These are phyloP conservation scores for Colletotrichum shisoi DNA, from an alignment of 2,329 filamentous ascomycete species.

Conservation along the genomic window DNA sequence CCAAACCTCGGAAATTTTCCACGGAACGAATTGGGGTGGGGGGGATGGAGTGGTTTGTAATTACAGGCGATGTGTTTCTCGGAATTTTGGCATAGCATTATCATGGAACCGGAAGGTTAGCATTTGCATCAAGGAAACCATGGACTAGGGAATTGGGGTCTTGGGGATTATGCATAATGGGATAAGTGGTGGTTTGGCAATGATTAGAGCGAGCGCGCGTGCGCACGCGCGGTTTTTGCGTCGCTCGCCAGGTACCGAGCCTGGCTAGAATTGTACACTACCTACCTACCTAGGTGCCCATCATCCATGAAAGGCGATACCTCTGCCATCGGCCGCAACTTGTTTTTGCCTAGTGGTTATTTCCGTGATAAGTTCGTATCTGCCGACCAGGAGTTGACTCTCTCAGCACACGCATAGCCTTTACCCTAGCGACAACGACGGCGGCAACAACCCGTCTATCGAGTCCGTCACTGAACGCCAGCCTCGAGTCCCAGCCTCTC, in stretches of 20 bases:
- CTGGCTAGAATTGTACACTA: constrained; percentile 25
- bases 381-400: too few relatives aligned
- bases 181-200: neutral
- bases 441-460: neutral
- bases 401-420: too few relatives aligned
- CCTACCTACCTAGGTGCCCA: constrained; percentile 1
- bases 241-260: constrained; percentile 3
- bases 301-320: constrained; percentile 25
- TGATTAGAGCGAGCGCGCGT: neutral
- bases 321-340: neutral
- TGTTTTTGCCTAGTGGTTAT: neutral
- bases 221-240: neutral
- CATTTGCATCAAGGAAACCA: constrained; percentile 33
- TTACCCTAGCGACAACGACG: too few relatives aligned
- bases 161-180: constrained; percentile 25
- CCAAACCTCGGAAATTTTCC: neutral
- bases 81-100: constrained; percentile 32
- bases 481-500: constrained; percentile 52
- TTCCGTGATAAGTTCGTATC: neutral
- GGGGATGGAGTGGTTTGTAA: neutral
- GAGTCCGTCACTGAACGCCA: neutral
- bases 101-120: constrained; percentile 6
- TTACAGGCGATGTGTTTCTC: neutral
- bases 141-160: constrained; percentile 8
- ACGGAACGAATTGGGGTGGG: neutral